phyloP scores from a whole-genome alignment of 176 grass and related monocot species.

The Triticum monococcum region DNA sequence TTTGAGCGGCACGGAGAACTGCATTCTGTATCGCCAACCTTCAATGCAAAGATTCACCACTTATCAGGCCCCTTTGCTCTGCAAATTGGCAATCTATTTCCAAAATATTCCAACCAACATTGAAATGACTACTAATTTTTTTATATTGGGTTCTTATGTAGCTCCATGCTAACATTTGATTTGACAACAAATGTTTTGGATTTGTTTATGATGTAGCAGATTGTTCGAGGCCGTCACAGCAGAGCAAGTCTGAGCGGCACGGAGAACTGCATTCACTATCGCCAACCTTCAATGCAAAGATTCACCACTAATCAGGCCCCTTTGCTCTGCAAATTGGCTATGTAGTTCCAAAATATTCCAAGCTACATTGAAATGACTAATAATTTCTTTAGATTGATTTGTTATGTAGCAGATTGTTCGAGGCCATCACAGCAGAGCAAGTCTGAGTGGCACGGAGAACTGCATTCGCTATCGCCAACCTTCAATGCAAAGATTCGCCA shows the following conservation, averaged over 20 bases:
- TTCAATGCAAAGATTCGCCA: constrained; percentile 17
- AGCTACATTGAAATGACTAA: accelerated
- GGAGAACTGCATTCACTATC: not conserved
- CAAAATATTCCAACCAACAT: too few relatives aligned
- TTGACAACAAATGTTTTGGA: too few relatives aligned
- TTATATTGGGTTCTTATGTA: too few relatives aligned
- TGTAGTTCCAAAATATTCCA: accelerated
- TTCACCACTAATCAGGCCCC: not conserved
- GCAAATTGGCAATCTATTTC: not conserved
- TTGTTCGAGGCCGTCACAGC: not conserved
- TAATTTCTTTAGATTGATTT: too few relatives aligned
- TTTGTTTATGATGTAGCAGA: not conserved
- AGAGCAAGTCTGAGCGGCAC: not conserved
- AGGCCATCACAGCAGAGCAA: not conserved
- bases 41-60: constrained; percentile 17
- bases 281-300: constrained; percentile 22
- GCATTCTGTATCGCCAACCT: not conserved
- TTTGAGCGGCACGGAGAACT: not conserved
- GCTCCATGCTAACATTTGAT: too few relatives aligned
- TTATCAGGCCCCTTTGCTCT: not conserved
- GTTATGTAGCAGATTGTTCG: not conserved
- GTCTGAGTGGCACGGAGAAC: constrained; percentile 2
- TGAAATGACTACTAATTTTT: too few relatives aligned
- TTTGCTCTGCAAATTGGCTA: constrained; percentile 16
- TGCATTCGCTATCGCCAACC: not conserved